Evolutionary conservation across 75 land plant species (phyloP), one percentile per base, ranked within the genome.

Genomic region (Cunninghamia lanceolata): DNA sequence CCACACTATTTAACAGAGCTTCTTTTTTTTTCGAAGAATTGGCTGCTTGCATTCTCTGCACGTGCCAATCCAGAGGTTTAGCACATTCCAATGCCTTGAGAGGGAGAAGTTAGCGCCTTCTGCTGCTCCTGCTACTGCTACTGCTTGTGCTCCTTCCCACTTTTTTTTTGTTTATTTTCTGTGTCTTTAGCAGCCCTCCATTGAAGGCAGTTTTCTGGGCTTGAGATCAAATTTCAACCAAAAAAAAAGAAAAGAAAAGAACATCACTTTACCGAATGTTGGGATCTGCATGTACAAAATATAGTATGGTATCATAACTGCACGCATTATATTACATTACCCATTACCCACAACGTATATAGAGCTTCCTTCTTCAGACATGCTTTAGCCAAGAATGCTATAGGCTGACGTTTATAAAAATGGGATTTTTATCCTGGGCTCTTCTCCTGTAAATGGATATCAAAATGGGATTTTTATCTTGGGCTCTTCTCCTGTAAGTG

Each of bases 201-300:
- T 80, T 80, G n/a, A 40, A 43, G 47, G 47, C 15, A 15, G 75
- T 34, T 71, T 34, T n/a, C n/a, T n/a, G n/a, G n/a, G n/a, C n/a
- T n/a, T n/a, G n/a, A n/a, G n/a, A n/a, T n/a, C n/a, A n/a, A n/a
- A n/a, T n/a, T n/a, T n/a, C n/a, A n/a, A n/a, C n/a, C n/a, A n/a
- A n/a, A n/a, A n/a, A n/a, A n/a, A n/a, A n/a, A n/a, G n/a, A 71
- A 15, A 71, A 71, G 75, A 34, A 30, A 71, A 43, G 82, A 80
- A 42, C 47, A 43, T 45, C 28, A n/a, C 47, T 42, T 80, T 80
- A 42, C 47, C 21, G 82, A 43, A 80, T 80, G 82, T 80, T 80
- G 82, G 82, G 82, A 80, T 80, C 82, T 80, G 82, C 82, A 80
- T 43, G n/a, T 80, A 80, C 82, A 42, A 8, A 46, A n/a, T 43